Evolutionary conservation across 2,329 filamentous ascomycete genomes (phyloP).

Genomic region (Aspergillus phoenicis): DNA sequence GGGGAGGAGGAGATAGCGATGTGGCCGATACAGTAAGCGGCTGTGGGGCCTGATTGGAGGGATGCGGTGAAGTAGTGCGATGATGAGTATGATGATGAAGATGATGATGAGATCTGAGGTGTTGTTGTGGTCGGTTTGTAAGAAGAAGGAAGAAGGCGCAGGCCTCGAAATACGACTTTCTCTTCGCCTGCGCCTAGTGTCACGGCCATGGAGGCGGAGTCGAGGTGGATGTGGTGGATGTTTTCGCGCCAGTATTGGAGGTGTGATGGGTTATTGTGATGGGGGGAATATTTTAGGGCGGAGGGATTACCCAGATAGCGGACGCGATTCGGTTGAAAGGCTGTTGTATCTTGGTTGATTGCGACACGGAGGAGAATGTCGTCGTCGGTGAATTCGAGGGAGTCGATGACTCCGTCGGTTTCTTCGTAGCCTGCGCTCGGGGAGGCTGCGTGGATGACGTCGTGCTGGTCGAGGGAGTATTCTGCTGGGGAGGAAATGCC

Average conservation of each 20-base stretch:
- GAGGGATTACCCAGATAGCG: constrained; percentile 24
- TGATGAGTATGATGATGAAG: not conserved
- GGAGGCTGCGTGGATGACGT: constrained; percentile 1
- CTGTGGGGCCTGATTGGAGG: constrained; percentile 15
- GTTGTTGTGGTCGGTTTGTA: constrained; percentile 6
- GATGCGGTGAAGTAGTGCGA: constrained; percentile 20
- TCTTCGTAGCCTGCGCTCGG: constrained; percentile 18
- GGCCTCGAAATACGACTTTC: constrained; percentile 18
- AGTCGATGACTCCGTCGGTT: constrained; percentile 23
- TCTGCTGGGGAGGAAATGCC: constrained; percentile 17
- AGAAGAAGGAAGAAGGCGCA: constrained; percentile 18
- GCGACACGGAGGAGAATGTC: constrained; percentile 24
- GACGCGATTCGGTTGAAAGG: constrained; percentile 21
- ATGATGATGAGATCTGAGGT: not conserved
- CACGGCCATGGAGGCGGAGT: constrained; percentile 23
- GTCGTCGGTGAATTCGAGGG: constrained; percentile 23
- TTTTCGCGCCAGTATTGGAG: constrained; percentile 24
- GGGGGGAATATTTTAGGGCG: not conserved
- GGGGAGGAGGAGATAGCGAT: constrained; percentile 5
- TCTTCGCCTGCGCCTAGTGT: constrained; percentile 11
- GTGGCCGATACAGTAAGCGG: constrained; percentile 24
- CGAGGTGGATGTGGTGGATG: constrained; percentile 23
- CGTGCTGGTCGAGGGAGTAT: constrained; percentile 17
- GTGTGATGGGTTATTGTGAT: not conserved
- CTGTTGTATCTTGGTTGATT: constrained; percentile 21